Percentiles rank a stretch among this genome's conserved stretches.
These are phyloP conservation scores for Fusarium equiseti DNA, from an alignment of 2,329 filamentous ascomycete genomes.

Conservation along the genomic window DNA sequence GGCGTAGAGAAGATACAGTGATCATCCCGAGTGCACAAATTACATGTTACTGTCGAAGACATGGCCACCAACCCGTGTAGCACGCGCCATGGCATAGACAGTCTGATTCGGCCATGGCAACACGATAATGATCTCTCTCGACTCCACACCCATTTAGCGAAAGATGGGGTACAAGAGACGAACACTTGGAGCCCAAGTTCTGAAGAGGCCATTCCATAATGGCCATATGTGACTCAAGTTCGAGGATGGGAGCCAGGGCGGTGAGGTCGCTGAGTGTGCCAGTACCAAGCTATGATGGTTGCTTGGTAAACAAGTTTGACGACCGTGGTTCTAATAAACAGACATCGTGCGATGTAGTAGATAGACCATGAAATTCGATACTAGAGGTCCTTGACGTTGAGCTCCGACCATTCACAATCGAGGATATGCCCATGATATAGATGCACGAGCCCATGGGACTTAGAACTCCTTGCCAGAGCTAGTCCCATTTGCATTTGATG, in stretches of 20 bases:
- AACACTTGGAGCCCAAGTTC: not conserved
- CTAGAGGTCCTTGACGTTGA: not conserved
- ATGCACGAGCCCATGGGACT: not conserved
- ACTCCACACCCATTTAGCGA: constrained; percentile 10
- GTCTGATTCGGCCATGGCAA: constrained; percentile 15
- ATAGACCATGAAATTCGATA: constrained; percentile 9
- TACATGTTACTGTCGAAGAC: not conserved
- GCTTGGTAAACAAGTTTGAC: not conserved
- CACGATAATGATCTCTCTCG: constrained; percentile 2
- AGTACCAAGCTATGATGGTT: not conserved
- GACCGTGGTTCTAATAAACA: not conserved
- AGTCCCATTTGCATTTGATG: constrained; percentile 1
- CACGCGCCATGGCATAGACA: constrained; percentile 7
- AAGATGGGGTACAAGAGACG: not conserved
- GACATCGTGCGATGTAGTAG: not conserved
- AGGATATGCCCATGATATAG: constrained; percentile 31
- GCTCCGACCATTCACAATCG: constrained; percentile 23
- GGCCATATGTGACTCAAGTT: not conserved
- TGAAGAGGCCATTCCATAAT: not conserved
- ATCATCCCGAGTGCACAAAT: constrained; percentile 5
- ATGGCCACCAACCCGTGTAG: constrained; percentile 12
- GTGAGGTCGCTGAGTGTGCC: not conserved
- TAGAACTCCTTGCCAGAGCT: not conserved
- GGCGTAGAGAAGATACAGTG: constrained; percentile 1
- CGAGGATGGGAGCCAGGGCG: not conserved